These are phyloP conservation scores for Eucalyptus brandiana DNA, from an alignment of 345 rosid genomes.

Conservation along the genomic window DNA sequence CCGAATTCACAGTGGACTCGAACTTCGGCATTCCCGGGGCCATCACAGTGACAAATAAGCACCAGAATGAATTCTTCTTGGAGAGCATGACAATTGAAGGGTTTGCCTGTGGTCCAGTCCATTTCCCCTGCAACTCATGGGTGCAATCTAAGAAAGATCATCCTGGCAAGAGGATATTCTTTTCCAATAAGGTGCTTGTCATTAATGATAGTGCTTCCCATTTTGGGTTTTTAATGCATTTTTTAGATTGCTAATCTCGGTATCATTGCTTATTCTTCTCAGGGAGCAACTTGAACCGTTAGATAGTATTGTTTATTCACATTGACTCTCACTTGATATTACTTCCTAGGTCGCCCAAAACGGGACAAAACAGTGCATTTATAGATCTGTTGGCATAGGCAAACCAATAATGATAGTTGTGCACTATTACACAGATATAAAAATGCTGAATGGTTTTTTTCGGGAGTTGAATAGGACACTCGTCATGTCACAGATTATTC, in stretches of 20 bases:
- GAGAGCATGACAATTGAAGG: slow-evolving; percentile 87
- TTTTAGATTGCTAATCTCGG: background rate
- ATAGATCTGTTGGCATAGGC: background rate
- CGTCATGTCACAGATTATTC: background rate
- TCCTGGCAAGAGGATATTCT: slow-evolving; percentile 61
- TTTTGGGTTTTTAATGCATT: background rate
- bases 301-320: background rate
- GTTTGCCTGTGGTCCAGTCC: slow-evolving; percentile 71
- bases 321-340: background rate
- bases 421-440: background rate
- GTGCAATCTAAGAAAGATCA: slow-evolving; percentile 70
- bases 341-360: background rate
- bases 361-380: background rate
- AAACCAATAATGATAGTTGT: background rate
- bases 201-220: background rate
- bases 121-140: slow-evolving; percentile 96
- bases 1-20: slow-evolving; percentile 70
- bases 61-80: slow-evolving; percentile 77
- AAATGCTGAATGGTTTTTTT: background rate
- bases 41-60: slow-evolving; percentile 72
- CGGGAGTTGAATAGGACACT: background rate
- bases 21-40: slow-evolving; percentile 86
- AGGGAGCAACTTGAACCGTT: background rate
- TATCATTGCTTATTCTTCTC: background rate
- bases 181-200: slow-evolving; percentile 61